These are phyloP conservation scores for Cercospora canescens DNA, from an alignment of 2,329 filamentous ascomycete species.

Conservation along the genomic window DNA sequence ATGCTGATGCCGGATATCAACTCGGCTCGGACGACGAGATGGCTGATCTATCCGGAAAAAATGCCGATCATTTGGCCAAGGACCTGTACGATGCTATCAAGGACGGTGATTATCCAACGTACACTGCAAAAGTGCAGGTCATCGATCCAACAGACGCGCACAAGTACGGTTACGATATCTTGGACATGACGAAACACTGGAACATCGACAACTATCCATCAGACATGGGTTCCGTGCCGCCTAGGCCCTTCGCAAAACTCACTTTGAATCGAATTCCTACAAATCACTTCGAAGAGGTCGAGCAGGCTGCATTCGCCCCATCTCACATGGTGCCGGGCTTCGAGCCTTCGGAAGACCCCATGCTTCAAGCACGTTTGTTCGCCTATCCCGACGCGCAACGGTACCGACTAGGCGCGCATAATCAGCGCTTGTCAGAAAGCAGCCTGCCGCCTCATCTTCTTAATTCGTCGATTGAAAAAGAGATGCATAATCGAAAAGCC, in stretches of 20 bases:
- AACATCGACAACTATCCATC: slow-evolving; percentile 49
- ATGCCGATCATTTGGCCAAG: slow-evolving; percentile 52
- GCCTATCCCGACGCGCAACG: slow-evolving; percentile 51
- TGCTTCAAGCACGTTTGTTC: slow-evolving; percentile 53
- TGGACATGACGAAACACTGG: slow-evolving; percentile 58
- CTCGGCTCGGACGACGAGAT: slow-evolving; percentile 50
- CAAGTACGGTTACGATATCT: slow-evolving; percentile 54
- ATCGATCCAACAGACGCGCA: slow-evolving; percentile 51
- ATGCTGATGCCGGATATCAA: slow-evolving; percentile 49
- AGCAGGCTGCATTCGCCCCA: slow-evolving; percentile 55
- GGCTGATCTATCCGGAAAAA: slow-evolving; percentile 47
- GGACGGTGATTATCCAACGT: slow-evolving; percentile 43
- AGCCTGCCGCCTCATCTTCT: too few relatives aligned
- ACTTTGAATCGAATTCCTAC: slow-evolving; percentile 59
- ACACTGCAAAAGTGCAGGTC: slow-evolving; percentile 48
- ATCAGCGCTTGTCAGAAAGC: too few relatives aligned
- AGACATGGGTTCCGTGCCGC: slow-evolving; percentile 49
- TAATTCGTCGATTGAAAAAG: too few relatives aligned
- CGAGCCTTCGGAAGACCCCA: slow-evolving; percentile 49
- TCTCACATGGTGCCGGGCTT: slow-evolving; percentile 54
- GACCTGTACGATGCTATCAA: slow-evolving; percentile 50
- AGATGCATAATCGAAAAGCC: too few relatives aligned
- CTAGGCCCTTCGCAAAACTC: slow-evolving; percentile 50
- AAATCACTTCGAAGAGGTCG: slow-evolving; percentile 54
- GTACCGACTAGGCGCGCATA: too few relatives aligned